phyloP scores from a whole-genome alignment of 306 rosid species.

The Hippophae tibetana region DNA sequence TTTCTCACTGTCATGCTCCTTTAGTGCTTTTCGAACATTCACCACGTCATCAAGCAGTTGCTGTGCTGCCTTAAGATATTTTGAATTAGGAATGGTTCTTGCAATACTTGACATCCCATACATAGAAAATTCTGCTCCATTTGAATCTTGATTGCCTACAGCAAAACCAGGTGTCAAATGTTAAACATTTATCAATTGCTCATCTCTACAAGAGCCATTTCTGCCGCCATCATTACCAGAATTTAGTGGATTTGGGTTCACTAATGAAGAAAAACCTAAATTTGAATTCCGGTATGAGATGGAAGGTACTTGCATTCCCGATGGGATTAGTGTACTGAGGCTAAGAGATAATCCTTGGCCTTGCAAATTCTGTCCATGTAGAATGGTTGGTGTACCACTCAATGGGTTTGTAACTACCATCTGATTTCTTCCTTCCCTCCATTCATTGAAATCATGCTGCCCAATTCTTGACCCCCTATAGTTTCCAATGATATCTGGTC shows the following conservation, averaged over 20 bases:
- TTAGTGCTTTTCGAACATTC: conserved; percentile 50
- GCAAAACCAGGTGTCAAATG: conserved; percentile 32
- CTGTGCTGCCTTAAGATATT: conserved; percentile 65
- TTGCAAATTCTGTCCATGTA: conserved; percentile 48
- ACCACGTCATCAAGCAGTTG: conserved; percentile 73
- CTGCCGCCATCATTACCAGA: conserved; percentile 36
- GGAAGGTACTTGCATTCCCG: conserved; percentile 49
- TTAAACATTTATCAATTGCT: conserved; percentile 36
- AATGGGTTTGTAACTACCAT: conserved; percentile 37
- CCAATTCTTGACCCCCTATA: conserved; percentile 32
- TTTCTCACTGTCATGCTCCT: conserved; percentile 29
- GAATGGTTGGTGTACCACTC: conserved; percentile 28
- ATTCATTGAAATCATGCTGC: conserved; percentile 40
- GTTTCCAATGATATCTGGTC: conserved; percentile 42
- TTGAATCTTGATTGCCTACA: conserved; percentile 38
- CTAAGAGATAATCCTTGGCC: conserved; percentile 70
- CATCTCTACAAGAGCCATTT: conserved; percentile 42
- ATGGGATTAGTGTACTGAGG: conserved; percentile 51
- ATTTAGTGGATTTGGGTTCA: conserved; percentile 43
- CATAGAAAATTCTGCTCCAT: conserved; percentile 38
- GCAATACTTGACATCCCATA: conserved; percentile 38
- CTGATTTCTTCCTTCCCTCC: conserved; percentile 57
- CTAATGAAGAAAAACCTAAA: conserved; percentile 38
- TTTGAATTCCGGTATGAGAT: conserved; percentile 36
- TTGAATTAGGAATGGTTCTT: conserved; percentile 49